Evolutionary conservation across 2,329 filamentous ascomycete genomes (phyloP).

Genomic region (Aureobasidium namibiae): DNA sequence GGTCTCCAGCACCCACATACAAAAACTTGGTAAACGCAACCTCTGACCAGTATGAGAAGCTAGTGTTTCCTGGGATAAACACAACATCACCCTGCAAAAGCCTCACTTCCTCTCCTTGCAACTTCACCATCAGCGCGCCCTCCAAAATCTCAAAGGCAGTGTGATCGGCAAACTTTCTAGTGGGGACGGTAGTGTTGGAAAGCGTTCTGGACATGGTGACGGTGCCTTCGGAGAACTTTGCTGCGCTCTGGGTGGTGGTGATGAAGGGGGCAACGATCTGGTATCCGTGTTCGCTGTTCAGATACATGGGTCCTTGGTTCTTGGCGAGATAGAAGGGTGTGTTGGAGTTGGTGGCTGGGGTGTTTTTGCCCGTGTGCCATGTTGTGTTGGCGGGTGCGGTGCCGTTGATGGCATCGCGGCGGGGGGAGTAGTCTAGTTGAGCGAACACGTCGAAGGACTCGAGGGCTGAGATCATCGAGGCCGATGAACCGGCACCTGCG

Average conservation of each 20-base stretch:
- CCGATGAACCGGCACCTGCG: constrained; percentile 23
- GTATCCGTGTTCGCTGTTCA: constrained; percentile 32
- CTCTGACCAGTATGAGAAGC: constrained; percentile 3
- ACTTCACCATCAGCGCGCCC: not conserved
- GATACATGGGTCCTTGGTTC: constrained; percentile 39
- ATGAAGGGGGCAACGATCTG: constrained; percentile 39
- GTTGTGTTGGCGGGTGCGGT: constrained; percentile 25
- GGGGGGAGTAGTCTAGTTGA: constrained; percentile 33
- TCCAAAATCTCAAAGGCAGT: constrained; percentile 10
- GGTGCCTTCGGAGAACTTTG: constrained; percentile 37
- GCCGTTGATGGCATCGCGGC: constrained; percentile 35
- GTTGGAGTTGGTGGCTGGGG: constrained; percentile 23
- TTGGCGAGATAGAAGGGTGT: constrained; percentile 39
- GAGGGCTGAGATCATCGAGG: constrained; percentile 29
- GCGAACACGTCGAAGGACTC: constrained; percentile 37
- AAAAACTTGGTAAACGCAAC: constrained; percentile 8
- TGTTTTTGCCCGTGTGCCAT: constrained; percentile 34
- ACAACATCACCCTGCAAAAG: constrained; percentile 7
- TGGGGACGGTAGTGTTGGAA: constrained; percentile 17
- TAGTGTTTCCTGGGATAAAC: constrained; percentile 5
- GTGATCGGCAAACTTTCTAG: constrained; percentile 22
- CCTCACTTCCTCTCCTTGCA: not conserved
- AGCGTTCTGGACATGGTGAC: constrained; percentile 31
- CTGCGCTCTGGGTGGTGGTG: constrained; percentile 27
- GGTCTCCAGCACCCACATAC: constrained; percentile 6